These are phyloP conservation scores for Colletotrichum zoysiae DNA, from an alignment of 2,329 filamentous ascomycete genomes.

Conservation along the genomic window DNA sequence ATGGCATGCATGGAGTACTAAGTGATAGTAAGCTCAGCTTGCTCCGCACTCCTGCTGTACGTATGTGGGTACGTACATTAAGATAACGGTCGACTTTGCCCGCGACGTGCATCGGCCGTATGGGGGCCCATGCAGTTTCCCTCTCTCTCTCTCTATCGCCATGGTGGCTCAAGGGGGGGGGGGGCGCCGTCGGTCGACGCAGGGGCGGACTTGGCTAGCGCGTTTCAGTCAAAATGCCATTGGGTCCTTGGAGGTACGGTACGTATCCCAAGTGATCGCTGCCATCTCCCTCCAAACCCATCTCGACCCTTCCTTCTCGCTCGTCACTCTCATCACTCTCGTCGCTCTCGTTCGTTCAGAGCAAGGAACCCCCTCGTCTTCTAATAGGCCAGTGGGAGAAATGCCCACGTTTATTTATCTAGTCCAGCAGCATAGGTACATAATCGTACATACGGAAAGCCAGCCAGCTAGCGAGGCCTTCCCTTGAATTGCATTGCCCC, in stretches of 20 bases:
- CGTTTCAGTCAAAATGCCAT: not conserved
- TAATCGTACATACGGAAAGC: constrained; percentile 4
- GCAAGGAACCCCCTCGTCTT: not conserved
- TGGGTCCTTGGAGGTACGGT: not conserved
- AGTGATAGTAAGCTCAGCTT: no score
- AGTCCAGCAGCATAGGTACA: not conserved
- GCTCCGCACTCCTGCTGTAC: no score
- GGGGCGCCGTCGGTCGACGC: constrained; percentile 29
- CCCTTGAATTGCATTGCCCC: constrained; percentile 1
- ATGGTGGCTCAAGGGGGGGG: constrained; percentile 34
- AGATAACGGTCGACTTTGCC: constrained; percentile 2
- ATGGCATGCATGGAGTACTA: no score
- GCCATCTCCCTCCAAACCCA: not conserved
- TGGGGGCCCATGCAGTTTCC: constrained; percentile 2
- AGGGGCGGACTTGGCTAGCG: constrained; percentile 21
- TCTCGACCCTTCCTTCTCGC: not conserved
- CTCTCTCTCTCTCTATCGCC: not conserved
- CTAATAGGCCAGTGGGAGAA: not conserved
- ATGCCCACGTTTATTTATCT: constrained; percentile 13
- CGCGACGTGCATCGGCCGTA: constrained; percentile 17
- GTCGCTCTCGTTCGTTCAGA: not conserved
- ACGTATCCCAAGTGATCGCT: not conserved
- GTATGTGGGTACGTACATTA: not conserved
- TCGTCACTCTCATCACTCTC: not conserved
- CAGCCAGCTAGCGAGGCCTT: not conserved